A percentile compares a stretch with the other conserved stretches of the same genome.
phyloP scores from a whole-genome alignment of 441 rosid species.

The Gossypium trilobum region DNA sequence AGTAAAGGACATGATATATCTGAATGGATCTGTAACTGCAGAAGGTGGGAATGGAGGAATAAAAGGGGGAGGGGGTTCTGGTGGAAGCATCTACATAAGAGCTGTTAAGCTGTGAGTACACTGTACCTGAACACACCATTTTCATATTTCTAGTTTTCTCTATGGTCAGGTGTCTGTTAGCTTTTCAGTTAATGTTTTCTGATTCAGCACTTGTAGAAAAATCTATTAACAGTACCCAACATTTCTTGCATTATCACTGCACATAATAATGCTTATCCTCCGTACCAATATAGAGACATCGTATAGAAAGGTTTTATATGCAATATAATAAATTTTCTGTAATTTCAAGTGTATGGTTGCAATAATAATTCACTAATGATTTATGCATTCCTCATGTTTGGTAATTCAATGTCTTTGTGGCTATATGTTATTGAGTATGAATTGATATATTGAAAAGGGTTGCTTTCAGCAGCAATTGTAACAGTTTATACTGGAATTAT shows the following conservation, averaged over 20 bases:
- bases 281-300: background rate
- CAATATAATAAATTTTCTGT: background rate
- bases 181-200: background rate
- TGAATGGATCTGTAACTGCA: constrained; percentile 72
- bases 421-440: background rate
- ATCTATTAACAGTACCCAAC: background rate
- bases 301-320: background rate
- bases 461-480: background rate
- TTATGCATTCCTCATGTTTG: background rate
- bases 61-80: constrained; percentile 91
- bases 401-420: background rate
- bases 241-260: background rate
- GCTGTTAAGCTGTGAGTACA: constrained; percentile 75
- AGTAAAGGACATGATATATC: constrained; percentile 50
- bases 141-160: constrained; percentile 9
- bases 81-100: constrained; percentile 71
- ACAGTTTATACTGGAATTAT: background rate
- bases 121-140: constrained; percentile 3
- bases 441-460: background rate
- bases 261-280: background rate
- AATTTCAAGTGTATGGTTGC: background rate
- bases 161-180: background rate
- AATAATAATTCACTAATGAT: background rate
- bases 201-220: background rate
- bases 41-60: constrained; percentile 81